phyloP scores from a whole-genome alignment of 441 rosid genomes.

The Aleurites moluccanus region DNA sequence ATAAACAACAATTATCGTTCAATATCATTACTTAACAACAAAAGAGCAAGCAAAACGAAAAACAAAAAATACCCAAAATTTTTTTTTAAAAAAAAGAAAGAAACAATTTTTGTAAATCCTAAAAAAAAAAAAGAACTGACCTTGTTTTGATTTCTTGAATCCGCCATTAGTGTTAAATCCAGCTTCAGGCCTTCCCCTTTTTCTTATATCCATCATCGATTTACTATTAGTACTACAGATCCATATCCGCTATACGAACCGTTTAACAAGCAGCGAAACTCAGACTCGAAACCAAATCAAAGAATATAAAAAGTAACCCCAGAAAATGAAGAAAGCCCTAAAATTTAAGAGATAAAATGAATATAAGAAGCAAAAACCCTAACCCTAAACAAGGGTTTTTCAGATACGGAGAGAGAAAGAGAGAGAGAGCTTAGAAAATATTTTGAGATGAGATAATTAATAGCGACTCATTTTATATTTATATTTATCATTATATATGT shows the following conservation, averaged over 20 bases:
- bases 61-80: neutral
- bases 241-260: conserved; percentile 26
- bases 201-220: conserved; percentile 58
- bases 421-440: neutral
- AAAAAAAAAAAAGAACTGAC: conserved; percentile 36
- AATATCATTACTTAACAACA: neutral
- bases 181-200: conserved; percentile 62
- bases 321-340: neutral
- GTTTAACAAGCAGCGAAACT: neutral
- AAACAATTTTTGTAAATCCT: neutral
- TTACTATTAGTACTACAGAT: conserved; percentile 18
- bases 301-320: neutral
- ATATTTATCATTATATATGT: no score
- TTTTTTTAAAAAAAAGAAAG: no score
- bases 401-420: neutral
- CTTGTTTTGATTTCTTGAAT: conserved; percentile 67
- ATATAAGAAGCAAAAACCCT: conserved; percentile 14
- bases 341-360: neutral
- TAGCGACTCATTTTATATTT: neutral
- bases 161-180: conserved; percentile 58
- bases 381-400: conserved; percentile 18
- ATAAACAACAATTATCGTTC: neutral
- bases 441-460: neutral
- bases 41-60: neutral
- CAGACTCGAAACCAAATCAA: neutral